Conservation (phyloP, 345 rosid species). For the Salix purpurea region DNA sequence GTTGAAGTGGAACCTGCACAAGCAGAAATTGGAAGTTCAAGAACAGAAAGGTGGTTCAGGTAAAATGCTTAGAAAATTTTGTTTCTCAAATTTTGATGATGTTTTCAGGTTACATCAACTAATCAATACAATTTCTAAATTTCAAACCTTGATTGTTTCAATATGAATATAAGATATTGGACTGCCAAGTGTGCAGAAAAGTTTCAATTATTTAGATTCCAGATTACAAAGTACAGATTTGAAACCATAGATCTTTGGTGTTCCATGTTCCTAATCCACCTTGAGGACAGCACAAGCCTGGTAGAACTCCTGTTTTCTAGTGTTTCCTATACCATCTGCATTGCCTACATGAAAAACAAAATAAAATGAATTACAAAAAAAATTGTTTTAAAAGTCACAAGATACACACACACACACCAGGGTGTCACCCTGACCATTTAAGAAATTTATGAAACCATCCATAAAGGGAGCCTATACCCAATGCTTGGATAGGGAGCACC, state of each 20-base stretch:
- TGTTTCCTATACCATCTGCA: conserved; percentile 73
- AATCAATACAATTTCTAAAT: neutral
- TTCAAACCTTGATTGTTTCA: neutral
- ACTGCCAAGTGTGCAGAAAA: neutral
- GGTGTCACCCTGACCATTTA: neutral
- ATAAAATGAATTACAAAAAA: neutral
- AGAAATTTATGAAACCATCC: neutral
- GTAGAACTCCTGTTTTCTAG: conserved; percentile 58
- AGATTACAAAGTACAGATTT: neutral
- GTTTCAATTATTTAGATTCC: neutral
- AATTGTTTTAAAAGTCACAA: neutral
- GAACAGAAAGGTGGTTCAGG: neutral
- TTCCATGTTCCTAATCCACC: conserved; percentile 25
- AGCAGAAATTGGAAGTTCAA: neutral
- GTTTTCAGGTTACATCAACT: neutral
- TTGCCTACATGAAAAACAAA: conserved; percentile 41
- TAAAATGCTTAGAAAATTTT: neutral
- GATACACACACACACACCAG: neutral
- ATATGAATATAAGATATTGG: neutral
- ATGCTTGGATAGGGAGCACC: neutral
- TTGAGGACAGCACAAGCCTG: conserved; percentile 67
- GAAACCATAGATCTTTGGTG: neutral
- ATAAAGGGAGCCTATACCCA: neutral
- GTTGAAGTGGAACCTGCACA: conserved; percentile 52
- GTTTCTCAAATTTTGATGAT: neutral